Evolutionary conservation across 352 stramenopile genomes (phyloP).

Genomic region (Globisporangium emineosum): DNA sequence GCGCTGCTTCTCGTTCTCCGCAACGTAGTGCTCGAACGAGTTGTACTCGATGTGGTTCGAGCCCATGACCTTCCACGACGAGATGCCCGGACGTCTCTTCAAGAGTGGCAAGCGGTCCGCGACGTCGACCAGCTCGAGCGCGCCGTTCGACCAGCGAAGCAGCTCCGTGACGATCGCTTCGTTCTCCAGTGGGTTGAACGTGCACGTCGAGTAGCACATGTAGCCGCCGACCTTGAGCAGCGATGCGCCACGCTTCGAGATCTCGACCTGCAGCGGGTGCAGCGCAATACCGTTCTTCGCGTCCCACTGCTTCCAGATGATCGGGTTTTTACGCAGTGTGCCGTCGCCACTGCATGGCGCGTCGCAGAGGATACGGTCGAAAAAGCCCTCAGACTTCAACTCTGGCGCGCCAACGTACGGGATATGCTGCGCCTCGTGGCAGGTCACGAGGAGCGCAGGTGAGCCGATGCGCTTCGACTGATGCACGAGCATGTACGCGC

Average conservation of each 20-base stretch:
- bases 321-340: slow-evolving; percentile 97
- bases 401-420: slow-evolving; percentile 83
- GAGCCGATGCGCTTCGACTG: slow-evolving; percentile 95
- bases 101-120: slow-evolving; percentile 76
- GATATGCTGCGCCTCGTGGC: slow-evolving; percentile 95
- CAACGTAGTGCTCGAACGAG: slow-evolving; percentile 64
- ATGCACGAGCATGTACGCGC: slow-evolving; percentile 98
- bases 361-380: slow-evolving; percentile 98
- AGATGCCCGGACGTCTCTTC: slow-evolving; percentile 83
- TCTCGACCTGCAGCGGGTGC: slow-evolving; percentile 95
- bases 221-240: slow-evolving; percentile 91
- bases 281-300: slow-evolving; percentile 89
- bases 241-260: slow-evolving; percentile 91
- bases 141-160: slow-evolving; percentile 88
- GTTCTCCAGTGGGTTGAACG: slow-evolving; percentile 99
- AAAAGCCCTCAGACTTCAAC: slow-evolving; percentile 75
- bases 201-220: slow-evolving; percentile 98
- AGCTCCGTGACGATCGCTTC: slow-evolving; percentile 98
- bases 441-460: slow-evolving; percentile 93
- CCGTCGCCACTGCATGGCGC: slow-evolving; percentile 98
- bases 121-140: slow-evolving; percentile 92
- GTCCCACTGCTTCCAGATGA: slow-evolving; percentile 95
- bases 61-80: slow-evolving; percentile 93
- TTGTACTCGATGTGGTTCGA: slow-evolving; percentile 80
- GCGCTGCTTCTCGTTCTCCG: slow-evolving; percentile 49